Base-by-base conservation (phyloP, 164 flowering plant genomes). In the Aristolochia californica region DNA sequence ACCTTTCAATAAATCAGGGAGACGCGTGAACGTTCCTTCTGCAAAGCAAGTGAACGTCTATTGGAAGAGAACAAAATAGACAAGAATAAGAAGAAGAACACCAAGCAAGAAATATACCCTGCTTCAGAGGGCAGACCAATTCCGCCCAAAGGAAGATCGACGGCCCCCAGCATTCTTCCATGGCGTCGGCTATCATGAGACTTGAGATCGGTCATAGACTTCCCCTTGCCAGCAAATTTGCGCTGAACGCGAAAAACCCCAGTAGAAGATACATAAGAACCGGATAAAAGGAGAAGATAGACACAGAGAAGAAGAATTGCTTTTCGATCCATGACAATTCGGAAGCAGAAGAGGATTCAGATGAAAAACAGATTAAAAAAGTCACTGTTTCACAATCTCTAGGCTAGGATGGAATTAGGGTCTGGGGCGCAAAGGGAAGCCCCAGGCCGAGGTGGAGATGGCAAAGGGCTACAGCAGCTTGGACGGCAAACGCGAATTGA, bases 131-230 rank as follows among this genome's bases (percentile, higher is more conserved):
- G 83, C 15, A 83, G 82, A 53, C 86, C 80, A 43, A 66, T 64
- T 34, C 95, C 88, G 26, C 90, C 90, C 40, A 87, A 48, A 16
- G 86, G 84, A 12, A 87, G 72, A 73, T 87, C 88, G 59, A 84
- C 78, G 71, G 78, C 78, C 64, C 80, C 62, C 30, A 84, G 80
- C 48, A 87, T 60, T 5, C 91, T 85, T n/a, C 65, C 69, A 57
- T 47, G 63, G 56, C 70, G 66, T n/a, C 40, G 58, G n/a, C 20
- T 11, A 22, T 84, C 95, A 68, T 87, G 91, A 5, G 77, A 78
- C 60, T 70, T 87, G 5, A 87, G 70, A 49, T 65, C 75, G 34
- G 18, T 40, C 14, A 87, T 72, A 2, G 80, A 68, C 5, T 72
- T 68, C 14, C 51, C 64, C 0, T 38, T 58, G 1, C 87, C 90